These are phyloP conservation scores for Zalaria sp. DNA, from an alignment of 2,329 filamentous ascomycete species.

Conservation along the genomic window DNA sequence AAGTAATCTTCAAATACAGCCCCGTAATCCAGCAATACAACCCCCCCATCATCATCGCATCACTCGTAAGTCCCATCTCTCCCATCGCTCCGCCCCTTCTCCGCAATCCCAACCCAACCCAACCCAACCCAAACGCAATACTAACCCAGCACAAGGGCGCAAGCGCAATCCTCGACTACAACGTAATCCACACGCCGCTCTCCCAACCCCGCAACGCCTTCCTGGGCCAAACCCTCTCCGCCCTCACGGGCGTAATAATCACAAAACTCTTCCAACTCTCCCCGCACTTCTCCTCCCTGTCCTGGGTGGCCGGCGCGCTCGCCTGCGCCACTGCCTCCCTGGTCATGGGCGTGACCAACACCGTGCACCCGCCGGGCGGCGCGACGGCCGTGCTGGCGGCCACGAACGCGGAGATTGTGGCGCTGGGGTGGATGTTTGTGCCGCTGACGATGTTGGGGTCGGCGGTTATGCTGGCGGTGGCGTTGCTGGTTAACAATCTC, in stretches of 20 bases:
- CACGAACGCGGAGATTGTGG: conserved; percentile 23
- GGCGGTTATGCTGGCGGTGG: conserved; percentile 27
- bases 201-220: conserved; percentile 33
- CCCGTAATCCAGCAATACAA: conserved; percentile 20
- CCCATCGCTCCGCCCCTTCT: not conserved
- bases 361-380: conserved; percentile 35
- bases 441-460: conserved; percentile 27
- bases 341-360: conserved; percentile 33
- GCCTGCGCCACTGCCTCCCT: conserved; percentile 28
- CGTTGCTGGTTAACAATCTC: conserved; percentile 31
- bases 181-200: conserved; percentile 30
- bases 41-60: conserved; percentile 30
- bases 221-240: conserved; percentile 30
- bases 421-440: conserved; percentile 32
- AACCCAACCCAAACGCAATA: not conserved
- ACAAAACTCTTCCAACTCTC: conserved; percentile 30
- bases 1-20: conserved; percentile 26
- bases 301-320: conserved; percentile 31
- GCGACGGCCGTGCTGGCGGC: conserved; percentile 33
- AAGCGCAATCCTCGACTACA: conserved; percentile 33
- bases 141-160: conserved; percentile 22
- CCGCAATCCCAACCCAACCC: not conserved
- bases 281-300: conserved; percentile 20
- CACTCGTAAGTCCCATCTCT: conserved; percentile 18
- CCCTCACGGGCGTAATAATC: conserved; percentile 28